phyloP scores from a whole-genome alignment of 768 basidiomycete genomes.

The Amylocystis lapponica region DNA sequence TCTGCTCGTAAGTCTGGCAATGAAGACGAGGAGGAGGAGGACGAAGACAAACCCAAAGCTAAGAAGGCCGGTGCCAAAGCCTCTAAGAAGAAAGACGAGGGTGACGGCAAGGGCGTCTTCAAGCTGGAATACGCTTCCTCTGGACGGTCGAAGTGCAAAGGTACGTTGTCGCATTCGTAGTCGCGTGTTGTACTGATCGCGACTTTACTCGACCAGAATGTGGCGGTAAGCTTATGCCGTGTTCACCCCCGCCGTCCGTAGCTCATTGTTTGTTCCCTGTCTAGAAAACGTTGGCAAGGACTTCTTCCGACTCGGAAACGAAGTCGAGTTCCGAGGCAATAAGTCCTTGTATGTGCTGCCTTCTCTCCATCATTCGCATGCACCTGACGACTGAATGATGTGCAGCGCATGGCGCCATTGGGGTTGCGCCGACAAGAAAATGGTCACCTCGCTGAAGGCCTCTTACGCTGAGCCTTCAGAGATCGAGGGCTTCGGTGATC shows the following conservation, averaged over 20 bases:
- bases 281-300: constrained; percentile 35
- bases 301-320: constrained; percentile 34
- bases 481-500: constrained; percentile 40
- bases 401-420: constrained; percentile 37
- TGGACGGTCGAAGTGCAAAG: constrained; percentile 29
- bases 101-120: constrained; percentile 24
- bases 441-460: constrained; percentile 33
- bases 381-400: not conserved
- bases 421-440: constrained; percentile 34
- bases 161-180: constrained; percentile 18
- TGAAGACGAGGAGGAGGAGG: constrained; percentile 35
- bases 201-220: too few relatives aligned
- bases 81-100: constrained; percentile 21
- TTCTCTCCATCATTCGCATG: too few relatives aligned
- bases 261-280: not conserved
- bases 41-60: constrained; percentile 33
- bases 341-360: constrained; percentile 25
- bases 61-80: constrained; percentile 10
- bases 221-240: constrained; percentile 2
- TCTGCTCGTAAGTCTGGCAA: constrained; percentile 55
- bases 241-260: not conserved
- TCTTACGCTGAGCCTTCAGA: constrained; percentile 31
- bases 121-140: constrained; percentile 28
- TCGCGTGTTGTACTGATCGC: not conserved
- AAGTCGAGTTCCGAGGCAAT: constrained; percentile 34